phyloP scores from a whole-genome alignment of 306 rosid genomes.

The Cucumis hystrix region DNA sequence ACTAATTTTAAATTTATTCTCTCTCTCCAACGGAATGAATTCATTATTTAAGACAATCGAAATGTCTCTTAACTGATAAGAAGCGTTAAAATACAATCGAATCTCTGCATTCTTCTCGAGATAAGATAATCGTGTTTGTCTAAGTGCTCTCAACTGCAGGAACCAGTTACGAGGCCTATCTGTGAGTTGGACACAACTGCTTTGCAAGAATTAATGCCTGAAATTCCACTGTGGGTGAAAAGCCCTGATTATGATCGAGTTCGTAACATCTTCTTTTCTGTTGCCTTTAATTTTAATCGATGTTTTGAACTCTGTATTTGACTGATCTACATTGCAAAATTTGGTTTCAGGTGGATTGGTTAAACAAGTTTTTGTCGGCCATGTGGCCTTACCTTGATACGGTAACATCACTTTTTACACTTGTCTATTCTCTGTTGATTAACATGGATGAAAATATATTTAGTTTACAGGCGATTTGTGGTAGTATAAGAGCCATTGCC shows the following conservation, averaged over 20 bases:
- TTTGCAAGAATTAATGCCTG: conserved; percentile 57
- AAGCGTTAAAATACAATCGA: not conserved
- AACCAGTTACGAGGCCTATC: conserved; percentile 45
- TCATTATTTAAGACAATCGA: not conserved
- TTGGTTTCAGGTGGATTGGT: conserved; percentile 66
- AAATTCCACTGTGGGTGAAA: conserved; percentile 89
- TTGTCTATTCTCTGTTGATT: not conserved
- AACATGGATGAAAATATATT: conserved; percentile 3
- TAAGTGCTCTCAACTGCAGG: conserved; percentile 40
- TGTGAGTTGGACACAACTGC: conserved; percentile 58
- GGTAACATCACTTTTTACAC: conserved; percentile 23
- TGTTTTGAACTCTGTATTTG: not conserved
- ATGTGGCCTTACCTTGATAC: conserved; percentile 86
- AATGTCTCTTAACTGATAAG: not conserved
- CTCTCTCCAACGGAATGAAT: not conserved
- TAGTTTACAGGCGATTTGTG: conserved; percentile 54
- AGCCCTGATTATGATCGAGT: conserved; percentile 78
- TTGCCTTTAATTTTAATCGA: not conserved
- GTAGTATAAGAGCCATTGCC: conserved; percentile 35
- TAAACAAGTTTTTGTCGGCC: conserved; percentile 45
- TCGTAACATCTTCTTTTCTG: conserved; percentile 14
- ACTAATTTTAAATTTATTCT: not conserved
- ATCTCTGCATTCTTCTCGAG: not conserved
- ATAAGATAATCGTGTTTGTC: not conserved
- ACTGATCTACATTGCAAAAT: not conserved